Percentiles rank a stretch among this genome's conserved stretches.
Evolutionary conservation across 805 yeast species (phyloP).

Genomic region (Wickerhamomyces xylosicus): DNA sequence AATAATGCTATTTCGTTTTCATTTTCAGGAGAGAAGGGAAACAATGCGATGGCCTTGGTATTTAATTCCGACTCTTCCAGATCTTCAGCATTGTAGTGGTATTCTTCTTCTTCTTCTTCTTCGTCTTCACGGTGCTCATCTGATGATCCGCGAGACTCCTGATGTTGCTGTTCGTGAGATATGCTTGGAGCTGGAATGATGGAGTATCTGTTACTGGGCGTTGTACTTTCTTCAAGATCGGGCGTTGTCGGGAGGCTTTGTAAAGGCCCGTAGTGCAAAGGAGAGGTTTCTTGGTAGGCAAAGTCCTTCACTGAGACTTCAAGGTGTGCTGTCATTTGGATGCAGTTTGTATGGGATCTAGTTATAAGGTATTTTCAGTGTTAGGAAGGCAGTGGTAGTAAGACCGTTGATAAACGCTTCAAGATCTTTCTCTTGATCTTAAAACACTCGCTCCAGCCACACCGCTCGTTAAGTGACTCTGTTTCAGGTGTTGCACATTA

Average conservation of each 20-base stretch:
- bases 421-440: no score
- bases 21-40: conserved; percentile 87
- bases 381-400: no score
- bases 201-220: conserved; percentile 10
- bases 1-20: conserved; percentile 75
- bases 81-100: background rate
- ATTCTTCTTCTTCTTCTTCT: conserved; percentile 10
- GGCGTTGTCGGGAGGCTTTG: conserved; percentile 17
- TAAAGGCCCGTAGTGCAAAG: conserved; percentile 49
- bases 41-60: conserved; percentile 71
- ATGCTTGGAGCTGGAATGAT: conserved; percentile 10
- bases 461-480: no score
- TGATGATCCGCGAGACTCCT: no score
- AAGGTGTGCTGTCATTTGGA: background rate
- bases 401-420: no score
- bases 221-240: conserved; percentile 16
- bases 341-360: no score
- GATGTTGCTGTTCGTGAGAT: background rate
- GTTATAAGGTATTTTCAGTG: no score
- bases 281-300: conserved; percentile 65
- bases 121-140: conserved; percentile 10
- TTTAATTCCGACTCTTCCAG: conserved; percentile 25
- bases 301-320: conserved; percentile 42
- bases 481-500: no score
- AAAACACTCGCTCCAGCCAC: no score